phyloP scores from a whole-genome alignment of 2,329 filamentous ascomycete species.

The Exophiala bonariae region DNA sequence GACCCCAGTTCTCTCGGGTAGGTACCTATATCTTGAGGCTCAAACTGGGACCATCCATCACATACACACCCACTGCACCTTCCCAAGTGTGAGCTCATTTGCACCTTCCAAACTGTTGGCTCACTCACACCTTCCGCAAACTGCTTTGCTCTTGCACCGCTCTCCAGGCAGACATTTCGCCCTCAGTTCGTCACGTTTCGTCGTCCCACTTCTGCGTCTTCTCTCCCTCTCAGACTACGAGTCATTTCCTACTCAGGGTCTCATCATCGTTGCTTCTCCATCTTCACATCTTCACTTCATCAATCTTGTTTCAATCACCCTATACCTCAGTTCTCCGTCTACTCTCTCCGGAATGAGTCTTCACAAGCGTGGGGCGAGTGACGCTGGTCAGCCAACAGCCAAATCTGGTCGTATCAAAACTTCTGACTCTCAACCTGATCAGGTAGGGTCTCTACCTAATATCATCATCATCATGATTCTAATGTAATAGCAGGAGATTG shows the following conservation, averaged over 20 bases:
- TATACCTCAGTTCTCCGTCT: background rate
- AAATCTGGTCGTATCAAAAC: slow-evolving; percentile 8
- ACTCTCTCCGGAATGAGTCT: slow-evolving; percentile 1
- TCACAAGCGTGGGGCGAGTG: slow-evolving; percentile 12
- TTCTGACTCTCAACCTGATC: slow-evolving; percentile 11
- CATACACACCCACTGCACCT: no score
- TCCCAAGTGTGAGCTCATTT: no score
- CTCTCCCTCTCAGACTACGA: slow-evolving; percentile 3
- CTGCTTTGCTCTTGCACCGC: background rate
- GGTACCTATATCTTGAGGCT: no score
- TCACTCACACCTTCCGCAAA: no score
- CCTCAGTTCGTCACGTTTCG: background rate
- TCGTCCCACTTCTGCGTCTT: background rate
- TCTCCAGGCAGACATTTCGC: background rate
- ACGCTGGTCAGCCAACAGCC: slow-evolving; percentile 6
- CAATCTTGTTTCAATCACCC: slow-evolving; percentile 5
- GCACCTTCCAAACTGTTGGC: no score
- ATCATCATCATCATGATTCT: slow-evolving; percentile 7
- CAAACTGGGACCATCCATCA: no score
- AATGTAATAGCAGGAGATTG: slow-evolving; percentile 10
- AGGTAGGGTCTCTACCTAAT: slow-evolving; percentile 9
- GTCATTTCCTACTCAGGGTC: slow-evolving; percentile 6
- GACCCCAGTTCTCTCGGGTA: no score
- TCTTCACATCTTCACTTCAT: slow-evolving; percentile 5
- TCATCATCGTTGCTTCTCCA: slow-evolving; percentile 4